Conservation (phyloP, 805 yeast genomes). For the Blastobotrys peoriensis region DNA sequence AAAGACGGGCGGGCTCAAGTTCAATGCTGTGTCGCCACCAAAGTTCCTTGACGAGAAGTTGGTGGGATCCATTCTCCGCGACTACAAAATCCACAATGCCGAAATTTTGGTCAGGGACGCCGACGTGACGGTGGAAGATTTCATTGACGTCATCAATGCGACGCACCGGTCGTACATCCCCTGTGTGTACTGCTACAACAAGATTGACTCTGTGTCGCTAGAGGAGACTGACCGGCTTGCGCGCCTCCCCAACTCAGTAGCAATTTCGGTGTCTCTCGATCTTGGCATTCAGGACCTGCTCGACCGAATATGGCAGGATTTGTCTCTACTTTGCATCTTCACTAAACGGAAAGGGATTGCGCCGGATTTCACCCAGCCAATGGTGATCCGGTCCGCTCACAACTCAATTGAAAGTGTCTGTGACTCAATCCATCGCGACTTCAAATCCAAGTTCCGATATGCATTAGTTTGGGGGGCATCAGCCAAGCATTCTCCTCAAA, state of each 20-base stretch:
- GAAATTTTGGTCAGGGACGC: conserved; percentile 89
- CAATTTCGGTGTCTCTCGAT: conserved; percentile 85
- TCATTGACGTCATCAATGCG: conserved; percentile 85
- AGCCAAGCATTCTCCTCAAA: conserved; percentile 93
- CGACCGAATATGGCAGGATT: conserved; percentile 89
- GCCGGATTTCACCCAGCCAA: conserved; percentile 83
- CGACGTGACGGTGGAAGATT: conserved; percentile 84
- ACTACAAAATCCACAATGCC: conserved; percentile 86
- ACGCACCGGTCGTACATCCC: conserved; percentile 82
- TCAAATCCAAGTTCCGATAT: conserved; percentile 85
- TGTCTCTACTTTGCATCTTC: conserved; percentile 71
- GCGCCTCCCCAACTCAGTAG: conserved; percentile 86
- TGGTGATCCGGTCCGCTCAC: conserved; percentile 73
- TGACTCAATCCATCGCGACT: conserved; percentile 86
- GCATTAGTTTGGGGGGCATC: conserved; percentile 97
- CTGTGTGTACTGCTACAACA: conserved; percentile 90
- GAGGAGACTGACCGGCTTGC: conserved; percentile 94
- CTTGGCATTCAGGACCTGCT: conserved; percentile 82
- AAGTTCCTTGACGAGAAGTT: conserved; percentile 75
- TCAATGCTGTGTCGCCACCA: conserved; percentile 77
- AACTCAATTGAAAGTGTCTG: conserved; percentile 83
- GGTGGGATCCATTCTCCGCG: conserved; percentile 69
- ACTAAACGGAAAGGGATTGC: conserved; percentile 77
- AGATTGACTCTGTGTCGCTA: conserved; percentile 88
- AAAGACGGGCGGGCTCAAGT: conserved; percentile 86